Percentiles rank a stretch among this genome's conserved stretches.
These are phyloP conservation scores for Didymosphaeria variabile DNA, from an alignment of 2,329 filamentous ascomycete genomes.

Conservation along the genomic window DNA sequence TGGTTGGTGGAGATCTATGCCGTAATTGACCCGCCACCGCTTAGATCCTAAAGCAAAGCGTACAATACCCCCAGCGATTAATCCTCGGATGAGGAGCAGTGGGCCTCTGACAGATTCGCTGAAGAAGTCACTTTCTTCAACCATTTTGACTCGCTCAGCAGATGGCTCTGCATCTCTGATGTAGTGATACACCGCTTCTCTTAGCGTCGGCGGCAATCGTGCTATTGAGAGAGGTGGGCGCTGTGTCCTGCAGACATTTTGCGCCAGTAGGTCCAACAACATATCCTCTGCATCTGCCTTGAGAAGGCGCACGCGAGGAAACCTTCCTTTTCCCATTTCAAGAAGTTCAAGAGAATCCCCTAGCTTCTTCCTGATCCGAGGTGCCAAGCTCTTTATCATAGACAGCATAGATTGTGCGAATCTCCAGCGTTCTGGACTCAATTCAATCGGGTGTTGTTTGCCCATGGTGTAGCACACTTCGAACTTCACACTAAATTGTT, in stretches of 20 bases:
- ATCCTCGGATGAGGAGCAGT: slow-evolving; percentile 62
- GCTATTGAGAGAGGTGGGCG: slow-evolving; percentile 54
- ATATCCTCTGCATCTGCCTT: slow-evolving; percentile 45
- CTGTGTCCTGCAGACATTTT: slow-evolving; percentile 57
- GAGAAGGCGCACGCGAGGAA: slow-evolving; percentile 62
- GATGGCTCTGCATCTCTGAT: slow-evolving; percentile 53
- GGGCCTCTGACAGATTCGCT: slow-evolving; percentile 41
- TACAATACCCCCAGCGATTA: slow-evolving; percentile 66
- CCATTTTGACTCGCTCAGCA: too few relatives aligned
- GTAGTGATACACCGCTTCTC: slow-evolving; percentile 54
- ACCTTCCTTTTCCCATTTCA: slow-evolving; percentile 41
- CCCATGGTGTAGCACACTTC: slow-evolving; percentile 72
- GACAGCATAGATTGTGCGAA: slow-evolving; percentile 63
- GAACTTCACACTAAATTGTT: slow-evolving; percentile 68
- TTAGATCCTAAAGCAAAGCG: slow-evolving; percentile 64
- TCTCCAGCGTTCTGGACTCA: slow-evolving; percentile 65
- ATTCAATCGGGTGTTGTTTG: slow-evolving; percentile 59
- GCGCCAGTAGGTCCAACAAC: slow-evolving; percentile 36
- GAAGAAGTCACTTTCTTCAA: slow-evolving; percentile 48
- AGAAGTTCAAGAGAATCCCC: slow-evolving; percentile 57
- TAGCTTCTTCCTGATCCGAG: slow-evolving; percentile 37
- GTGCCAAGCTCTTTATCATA: slow-evolving; percentile 51
- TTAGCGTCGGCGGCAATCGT: slow-evolving; percentile 41
- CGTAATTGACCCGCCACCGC: slow-evolving; percentile 72
- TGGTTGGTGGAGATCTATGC: slow-evolving; percentile 59